phyloP scores from a whole-genome alignment of 108 stramenopile genomes.

The Cylindrotheca fusiformis region DNA sequence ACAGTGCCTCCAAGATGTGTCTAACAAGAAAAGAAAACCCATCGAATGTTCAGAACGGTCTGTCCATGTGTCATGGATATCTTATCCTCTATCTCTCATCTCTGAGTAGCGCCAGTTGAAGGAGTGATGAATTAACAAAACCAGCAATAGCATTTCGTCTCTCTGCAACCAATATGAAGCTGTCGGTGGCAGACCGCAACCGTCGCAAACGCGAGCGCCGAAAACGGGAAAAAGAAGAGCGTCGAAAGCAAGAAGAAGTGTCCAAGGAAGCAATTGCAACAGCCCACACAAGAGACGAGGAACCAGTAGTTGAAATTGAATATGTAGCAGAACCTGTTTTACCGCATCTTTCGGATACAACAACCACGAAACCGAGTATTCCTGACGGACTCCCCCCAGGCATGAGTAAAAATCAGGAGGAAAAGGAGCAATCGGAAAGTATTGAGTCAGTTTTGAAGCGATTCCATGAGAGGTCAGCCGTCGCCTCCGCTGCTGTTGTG shows the following conservation, averaged over 20 bases:
- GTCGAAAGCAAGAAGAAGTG: slow-evolving; percentile 27
- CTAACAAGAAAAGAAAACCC: too few species aligned
- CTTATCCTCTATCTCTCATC: too few species aligned
- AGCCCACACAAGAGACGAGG: slow-evolving; percentile 12
- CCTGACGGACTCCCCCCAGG: slow-evolving; percentile 29
- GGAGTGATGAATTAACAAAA: too few species aligned
- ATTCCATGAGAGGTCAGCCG: slow-evolving; percentile 59
- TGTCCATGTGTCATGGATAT: too few species aligned
- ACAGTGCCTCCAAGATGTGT: too few species aligned
- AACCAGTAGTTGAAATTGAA: slow-evolving; percentile 70
- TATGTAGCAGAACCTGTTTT: slow-evolving; percentile 63
- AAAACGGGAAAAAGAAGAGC: slow-evolving; percentile 52
- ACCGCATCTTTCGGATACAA: background rate
- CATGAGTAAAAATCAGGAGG: slow-evolving; percentile 1
- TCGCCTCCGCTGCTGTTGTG: slow-evolving; percentile 18
- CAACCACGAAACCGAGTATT: background rate
- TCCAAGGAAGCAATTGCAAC: slow-evolving; percentile 7
- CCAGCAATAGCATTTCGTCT: background rate
- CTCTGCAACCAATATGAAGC: slow-evolving; percentile 52
- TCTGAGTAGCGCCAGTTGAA: too few species aligned
- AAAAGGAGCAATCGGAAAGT: slow-evolving; percentile 15
- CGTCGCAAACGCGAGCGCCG: slow-evolving; percentile 85
- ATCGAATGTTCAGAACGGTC: too few species aligned
- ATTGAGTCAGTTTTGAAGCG: slow-evolving; percentile 51
- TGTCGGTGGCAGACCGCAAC: slow-evolving; percentile 78